Evolutionary conservation across 345 rosid genomes (phyloP), one percentile per base, ranked within the genome.

Genomic region (Cardamine occulta): DNA sequence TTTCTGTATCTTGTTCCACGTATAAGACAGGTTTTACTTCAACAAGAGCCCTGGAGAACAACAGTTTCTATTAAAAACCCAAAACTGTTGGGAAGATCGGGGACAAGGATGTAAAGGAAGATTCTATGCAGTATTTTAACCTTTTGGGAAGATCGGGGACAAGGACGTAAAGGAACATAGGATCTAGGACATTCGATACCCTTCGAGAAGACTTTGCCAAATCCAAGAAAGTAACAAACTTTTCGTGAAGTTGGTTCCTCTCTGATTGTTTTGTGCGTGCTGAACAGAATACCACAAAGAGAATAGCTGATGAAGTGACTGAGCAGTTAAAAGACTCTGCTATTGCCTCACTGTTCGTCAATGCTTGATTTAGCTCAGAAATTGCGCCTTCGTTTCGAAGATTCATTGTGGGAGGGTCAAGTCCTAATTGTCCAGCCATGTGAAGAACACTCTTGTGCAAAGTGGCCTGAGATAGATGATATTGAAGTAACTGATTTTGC

Each of bases 401-500:
- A 71, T 79, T 81, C 98, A 91, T 93, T 0, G 91, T 87, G 40
- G 98, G 89, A 75, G 98, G 98, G 75, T 91, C 89, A 65, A 96
- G 93, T 19, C 98, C 98, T 85, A 93, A 73, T 70, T 96, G 99
- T 40, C 99, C 97, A 80, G 99, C 98, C 98, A 93, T 96, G 85
- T 88, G 80, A 48, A 96, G 89, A 45, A 92, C 74, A 80, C 85
- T 84, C 80, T 87, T 84, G 68, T 89, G 96, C 86, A 93, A 87
- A 69, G 98, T 90, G 23, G 99, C 98, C 99, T 95, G 80, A 51
- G 42, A 59, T 45, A 44, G 17, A 45, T 24, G 15, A 64, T 66
- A 53, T 2, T 15, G 44, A 59, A 53, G 62, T 44, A 51, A 68
- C 3, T 52, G 61, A 76, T 57, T 61, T 52, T 68, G 39, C 69